A percentile compares a stretch with the other conserved stretches of the same genome.
Conservation (phyloP, 1,284 basidiomycete species). For the Pulveroboletus sp. region DNA sequence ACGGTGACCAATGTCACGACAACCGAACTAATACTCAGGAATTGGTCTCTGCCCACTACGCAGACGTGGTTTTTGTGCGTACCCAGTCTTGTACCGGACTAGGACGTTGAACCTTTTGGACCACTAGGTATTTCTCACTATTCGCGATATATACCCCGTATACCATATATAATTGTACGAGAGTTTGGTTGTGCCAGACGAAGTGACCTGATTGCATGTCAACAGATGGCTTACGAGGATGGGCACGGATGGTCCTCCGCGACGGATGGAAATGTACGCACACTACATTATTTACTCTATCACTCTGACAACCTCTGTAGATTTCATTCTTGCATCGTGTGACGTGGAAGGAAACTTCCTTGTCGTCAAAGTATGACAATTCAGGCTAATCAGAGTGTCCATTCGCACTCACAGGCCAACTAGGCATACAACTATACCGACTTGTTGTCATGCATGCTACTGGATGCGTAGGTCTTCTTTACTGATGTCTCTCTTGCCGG, state of each 20-base stretch:
- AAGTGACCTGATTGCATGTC: conserved; percentile 2
- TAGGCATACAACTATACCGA: conserved; percentile 86
- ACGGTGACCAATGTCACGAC: conserved; percentile 85
- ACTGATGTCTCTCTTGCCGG: background rate
- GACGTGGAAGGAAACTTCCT: conserved; percentile 87
- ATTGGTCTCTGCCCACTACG: conserved; percentile 77
- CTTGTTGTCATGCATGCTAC: conserved; percentile 81
- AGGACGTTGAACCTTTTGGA: no score
- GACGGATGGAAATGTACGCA: conserved; percentile 85
- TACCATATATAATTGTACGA: conserved; percentile 78
- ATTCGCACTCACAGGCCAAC: background rate
- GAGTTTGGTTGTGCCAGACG: background rate
- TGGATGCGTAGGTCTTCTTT: conserved; percentile 72
- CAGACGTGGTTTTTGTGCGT: conserved; percentile 81
- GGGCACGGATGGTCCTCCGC: conserved; percentile 65
- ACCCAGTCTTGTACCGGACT: background rate
- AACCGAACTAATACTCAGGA: conserved; percentile 67
- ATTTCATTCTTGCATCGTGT: conserved; percentile 73
- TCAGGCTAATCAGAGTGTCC: background rate
- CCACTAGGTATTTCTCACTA: conserved; percentile 71
- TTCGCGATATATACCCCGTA: conserved; percentile 80
- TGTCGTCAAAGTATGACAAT: conserved; percentile 62
- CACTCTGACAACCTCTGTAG: conserved; percentile 39
- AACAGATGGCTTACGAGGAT: conserved; percentile 76
- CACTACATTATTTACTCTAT: background rate